These are phyloP conservation scores for Ambrosiella beaveri DNA, from an alignment of 2,329 filamentous ascomycete genomes.

Conservation along the genomic window DNA sequence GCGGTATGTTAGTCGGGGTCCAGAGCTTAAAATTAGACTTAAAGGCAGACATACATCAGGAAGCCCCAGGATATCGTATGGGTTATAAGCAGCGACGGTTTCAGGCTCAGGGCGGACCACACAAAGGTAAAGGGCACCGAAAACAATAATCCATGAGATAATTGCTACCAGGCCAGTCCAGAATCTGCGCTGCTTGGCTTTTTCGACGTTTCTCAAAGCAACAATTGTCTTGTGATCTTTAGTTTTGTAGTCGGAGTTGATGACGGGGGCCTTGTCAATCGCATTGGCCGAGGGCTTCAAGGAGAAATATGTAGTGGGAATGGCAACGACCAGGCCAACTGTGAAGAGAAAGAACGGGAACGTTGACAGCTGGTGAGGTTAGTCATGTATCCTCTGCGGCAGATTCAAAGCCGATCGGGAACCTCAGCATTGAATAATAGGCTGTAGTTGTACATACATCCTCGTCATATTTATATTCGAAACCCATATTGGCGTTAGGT, in stretches of 20 bases:
- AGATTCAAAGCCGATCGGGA: background rate
- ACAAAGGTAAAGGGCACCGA: constrained; percentile 84
- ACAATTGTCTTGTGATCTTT: constrained; percentile 73
- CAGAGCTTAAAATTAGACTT: background rate
- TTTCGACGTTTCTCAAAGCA: constrained; percentile 65
- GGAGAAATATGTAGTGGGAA: constrained; percentile 79
- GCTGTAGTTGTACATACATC: constrained; percentile 35
- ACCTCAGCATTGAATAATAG: too few species aligned
- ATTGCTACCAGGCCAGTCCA: constrained; percentile 67
- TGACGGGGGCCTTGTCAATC: constrained; percentile 30
- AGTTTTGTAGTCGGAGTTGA: constrained; percentile 47
- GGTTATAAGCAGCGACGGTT: constrained; percentile 68
- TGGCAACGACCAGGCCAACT: constrained; percentile 80
- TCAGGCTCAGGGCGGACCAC: constrained; percentile 26
- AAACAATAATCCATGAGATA: constrained; percentile 68
- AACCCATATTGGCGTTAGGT: constrained; percentile 49
- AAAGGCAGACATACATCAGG: constrained; percentile 42
- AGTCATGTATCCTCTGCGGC: background rate
- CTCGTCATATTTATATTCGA: constrained; percentile 97
- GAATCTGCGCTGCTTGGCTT: constrained; percentile 73
- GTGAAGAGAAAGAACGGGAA: constrained; percentile 83
- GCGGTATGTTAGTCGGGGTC: constrained; percentile 8
- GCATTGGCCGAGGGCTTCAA: background rate
- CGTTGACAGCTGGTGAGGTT: constrained; percentile 33
- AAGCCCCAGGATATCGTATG: constrained; percentile 83